Evolutionary conservation across 805 yeast genomes (phyloP).

Genomic region (Yamadazyma olivae): DNA sequence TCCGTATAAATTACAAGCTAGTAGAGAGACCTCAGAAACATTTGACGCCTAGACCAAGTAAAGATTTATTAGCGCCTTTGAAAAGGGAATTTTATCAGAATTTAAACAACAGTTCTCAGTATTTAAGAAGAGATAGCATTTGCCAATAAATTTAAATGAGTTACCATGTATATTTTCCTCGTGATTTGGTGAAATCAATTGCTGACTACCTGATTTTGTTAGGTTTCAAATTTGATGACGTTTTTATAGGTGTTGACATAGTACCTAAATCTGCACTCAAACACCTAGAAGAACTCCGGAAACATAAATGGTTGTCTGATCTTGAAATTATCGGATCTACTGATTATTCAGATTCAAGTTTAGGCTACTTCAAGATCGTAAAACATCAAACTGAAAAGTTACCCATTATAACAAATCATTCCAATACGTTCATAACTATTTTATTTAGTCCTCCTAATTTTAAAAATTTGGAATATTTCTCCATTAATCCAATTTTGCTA

Average conservation of each 20-base stretch:
- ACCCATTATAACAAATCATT: slow-evolving; percentile 1
- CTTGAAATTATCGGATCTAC: background rate
- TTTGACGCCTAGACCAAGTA: no score
- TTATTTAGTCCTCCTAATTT: slow-evolving; percentile 72
- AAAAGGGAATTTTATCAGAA: slow-evolving; percentile 15
- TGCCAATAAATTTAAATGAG: slow-evolving; percentile 8
- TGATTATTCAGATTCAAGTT: background rate
- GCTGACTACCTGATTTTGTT: slow-evolving; percentile 5
- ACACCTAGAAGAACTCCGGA: no score
- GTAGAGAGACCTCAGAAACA: no score
- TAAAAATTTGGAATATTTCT: slow-evolving; percentile 69
- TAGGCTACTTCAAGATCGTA: slow-evolving; percentile 3
- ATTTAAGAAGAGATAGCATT: slow-evolving; percentile 40
- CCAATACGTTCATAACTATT: slow-evolving; percentile 11
- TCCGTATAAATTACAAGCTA: no score
- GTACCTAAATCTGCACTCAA: no score
- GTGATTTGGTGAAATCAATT: slow-evolving; percentile 19
- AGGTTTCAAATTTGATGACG: slow-evolving; percentile 8
- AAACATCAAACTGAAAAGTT: slow-evolving; percentile 1
- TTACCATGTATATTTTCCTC: slow-evolving; percentile 32
- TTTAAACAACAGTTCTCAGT: slow-evolving; percentile 42
- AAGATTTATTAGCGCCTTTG: slow-evolving; percentile 1
- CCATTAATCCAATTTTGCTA: slow-evolving; percentile 68
- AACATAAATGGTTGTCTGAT: no score
- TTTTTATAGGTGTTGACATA: slow-evolving; percentile 6